A percentile compares a stretch with the other conserved stretches of the same genome.
Conservation (phyloP, 768 basidiomycete species). For the Cystoderma amianthinum region DNA sequence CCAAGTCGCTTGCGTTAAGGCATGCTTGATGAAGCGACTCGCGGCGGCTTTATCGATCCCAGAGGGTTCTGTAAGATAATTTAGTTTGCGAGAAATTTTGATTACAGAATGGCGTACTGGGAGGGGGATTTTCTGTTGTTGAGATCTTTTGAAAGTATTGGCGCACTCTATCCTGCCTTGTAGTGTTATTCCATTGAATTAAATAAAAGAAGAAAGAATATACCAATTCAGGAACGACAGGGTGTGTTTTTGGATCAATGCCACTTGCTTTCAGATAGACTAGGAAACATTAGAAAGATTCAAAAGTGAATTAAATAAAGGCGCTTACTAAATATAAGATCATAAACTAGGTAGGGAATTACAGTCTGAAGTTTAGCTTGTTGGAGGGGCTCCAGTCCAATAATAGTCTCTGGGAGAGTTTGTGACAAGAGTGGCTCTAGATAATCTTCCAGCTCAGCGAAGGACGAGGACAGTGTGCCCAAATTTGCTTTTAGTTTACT, state of each 20-base stretch:
- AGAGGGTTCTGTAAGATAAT: conserved; percentile 23
- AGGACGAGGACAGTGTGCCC: conserved; percentile 41
- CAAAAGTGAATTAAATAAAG: not conserved
- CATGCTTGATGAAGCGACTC: conserved; percentile 76
- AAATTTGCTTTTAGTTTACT: conserved; percentile 40
- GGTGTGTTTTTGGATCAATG: conserved; percentile 73
- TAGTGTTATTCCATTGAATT: not conserved
- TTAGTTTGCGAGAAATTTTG: no score
- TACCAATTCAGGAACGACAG: conserved; percentile 69
- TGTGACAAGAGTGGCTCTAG: conserved; percentile 65
- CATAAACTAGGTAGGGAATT: conserved; percentile 79
- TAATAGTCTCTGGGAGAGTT: conserved; percentile 58
- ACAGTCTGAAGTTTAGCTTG: conserved; percentile 78
- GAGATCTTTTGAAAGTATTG: conserved; percentile 82
- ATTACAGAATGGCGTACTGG: conserved; percentile 30
- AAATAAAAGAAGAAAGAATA: conserved; percentile 9
- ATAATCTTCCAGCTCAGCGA: conserved; percentile 61
- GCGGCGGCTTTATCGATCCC: conserved; percentile 78
- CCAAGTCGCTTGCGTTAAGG: conserved; percentile 58
- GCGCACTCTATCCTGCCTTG: conserved; percentile 58
- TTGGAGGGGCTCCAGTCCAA: conserved; percentile 63
- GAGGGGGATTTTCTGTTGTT: conserved; percentile 60
- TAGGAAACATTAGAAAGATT: conserved; percentile 17
- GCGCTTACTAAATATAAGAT: conserved; percentile 74
- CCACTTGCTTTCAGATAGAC: conserved; percentile 80